These are phyloP conservation scores for Babesia sp. DNA, from an alignment of 169 alveolate genomes.

Conservation along the genomic window DNA sequence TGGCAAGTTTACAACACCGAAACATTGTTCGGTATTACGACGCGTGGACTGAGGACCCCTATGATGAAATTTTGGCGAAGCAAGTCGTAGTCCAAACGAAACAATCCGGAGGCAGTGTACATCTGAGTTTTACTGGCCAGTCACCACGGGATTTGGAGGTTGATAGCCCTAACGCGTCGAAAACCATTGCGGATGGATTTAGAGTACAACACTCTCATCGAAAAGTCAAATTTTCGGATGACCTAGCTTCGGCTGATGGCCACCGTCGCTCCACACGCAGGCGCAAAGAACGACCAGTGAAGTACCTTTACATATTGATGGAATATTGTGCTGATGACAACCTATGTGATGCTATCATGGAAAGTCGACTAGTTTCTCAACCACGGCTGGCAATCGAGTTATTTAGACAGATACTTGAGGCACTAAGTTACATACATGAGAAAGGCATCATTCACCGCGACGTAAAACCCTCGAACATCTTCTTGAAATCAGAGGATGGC, in stretches of 20 bases:
- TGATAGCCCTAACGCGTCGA: neutral
- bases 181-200: neutral
- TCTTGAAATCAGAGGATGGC: constrained; percentile 74
- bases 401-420: constrained; percentile 80
- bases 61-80: constrained; percentile 49
- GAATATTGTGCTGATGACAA: constrained; percentile 84
- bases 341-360: constrained; percentile 72
- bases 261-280: constrained; percentile 18
- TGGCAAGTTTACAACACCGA: constrained; percentile 81
- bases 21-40: constrained; percentile 83
- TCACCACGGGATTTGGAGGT: neutral
- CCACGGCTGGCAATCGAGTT: constrained; percentile 75
- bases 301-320: constrained; percentile 80
- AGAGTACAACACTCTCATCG: neutral
- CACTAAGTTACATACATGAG: constrained; percentile 82
- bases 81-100: constrained; percentile 12
- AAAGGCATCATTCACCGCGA: constrained; percentile 84
- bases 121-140: neutral
- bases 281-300: constrained; percentile 52
- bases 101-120: neutral
- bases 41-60: constrained; percentile 82
- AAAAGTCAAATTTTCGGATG: constrained; percentile 1
- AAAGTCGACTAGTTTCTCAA: constrained; percentile 66
- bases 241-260: neutral
- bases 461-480: constrained; percentile 82